These are phyloP conservation scores for Porphyrellus cyaneotinctus DNA, from an alignment of 768 basidiomycete species.

Conservation along the genomic window DNA sequence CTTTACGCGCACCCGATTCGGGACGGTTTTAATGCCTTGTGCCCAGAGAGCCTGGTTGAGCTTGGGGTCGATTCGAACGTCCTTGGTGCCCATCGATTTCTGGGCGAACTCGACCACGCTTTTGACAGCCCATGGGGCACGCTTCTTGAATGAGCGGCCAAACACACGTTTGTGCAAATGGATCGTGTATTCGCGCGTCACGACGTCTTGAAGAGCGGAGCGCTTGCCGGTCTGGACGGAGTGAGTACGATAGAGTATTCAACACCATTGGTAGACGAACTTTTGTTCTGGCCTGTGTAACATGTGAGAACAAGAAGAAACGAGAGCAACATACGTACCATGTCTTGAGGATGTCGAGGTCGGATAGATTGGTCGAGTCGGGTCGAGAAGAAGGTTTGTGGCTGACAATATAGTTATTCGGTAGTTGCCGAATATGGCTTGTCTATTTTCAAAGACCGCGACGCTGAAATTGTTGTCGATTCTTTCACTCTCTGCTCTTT, in stretches of 20 bases:
- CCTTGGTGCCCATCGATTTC: slow-evolving; percentile 92
- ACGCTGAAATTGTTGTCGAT: no score
- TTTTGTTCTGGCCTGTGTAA: slow-evolving; percentile 40
- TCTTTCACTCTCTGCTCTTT: neutral
- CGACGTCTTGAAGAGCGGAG: slow-evolving; percentile 96
- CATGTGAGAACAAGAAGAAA: slow-evolving; percentile 11
- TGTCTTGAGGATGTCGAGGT: slow-evolving; percentile 64
- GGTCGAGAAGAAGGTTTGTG: slow-evolving; percentile 71
- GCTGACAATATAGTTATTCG: slow-evolving; percentile 45
- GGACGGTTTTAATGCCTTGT: slow-evolving; percentile 90
- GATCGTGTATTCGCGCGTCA: slow-evolving; percentile 98
- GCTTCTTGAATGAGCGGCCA: slow-evolving; percentile 94
- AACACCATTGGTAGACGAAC: slow-evolving; percentile 16
- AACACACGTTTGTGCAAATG: slow-evolving; percentile 94
- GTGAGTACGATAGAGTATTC: neutral
- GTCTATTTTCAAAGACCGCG: no score
- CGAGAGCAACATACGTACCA: slow-evolving; percentile 43
- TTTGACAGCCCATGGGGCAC: slow-evolving; percentile 95
- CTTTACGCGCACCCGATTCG: slow-evolving; percentile 87
- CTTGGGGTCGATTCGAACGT: slow-evolving; percentile 92
- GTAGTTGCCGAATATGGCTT: slow-evolving; percentile 30
- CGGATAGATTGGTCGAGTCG: slow-evolving; percentile 23
- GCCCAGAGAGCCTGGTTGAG: slow-evolving; percentile 97
- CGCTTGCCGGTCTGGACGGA: slow-evolving; percentile 72
- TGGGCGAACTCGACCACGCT: slow-evolving; percentile 87